Conservation (phyloP, 1,284 basidiomycete species). For the Psilocybe mexicana region DNA sequence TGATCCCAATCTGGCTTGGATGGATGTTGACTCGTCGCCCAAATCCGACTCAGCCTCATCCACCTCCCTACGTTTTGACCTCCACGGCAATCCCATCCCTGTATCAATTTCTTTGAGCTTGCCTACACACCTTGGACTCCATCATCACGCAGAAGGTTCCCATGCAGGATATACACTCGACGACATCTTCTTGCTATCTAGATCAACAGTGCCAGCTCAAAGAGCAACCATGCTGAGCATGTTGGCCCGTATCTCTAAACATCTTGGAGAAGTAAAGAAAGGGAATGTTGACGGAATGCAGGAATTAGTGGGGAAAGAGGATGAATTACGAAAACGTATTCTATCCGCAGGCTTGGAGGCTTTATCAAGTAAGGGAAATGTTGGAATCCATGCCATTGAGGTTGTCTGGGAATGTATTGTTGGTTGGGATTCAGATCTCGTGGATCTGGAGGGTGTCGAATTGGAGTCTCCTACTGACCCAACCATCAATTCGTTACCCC, state of each 20-base stretch:
- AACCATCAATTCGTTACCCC: constrained; percentile 48
- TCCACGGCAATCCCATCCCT: constrained; percentile 69
- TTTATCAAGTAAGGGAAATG: constrained; percentile 63
- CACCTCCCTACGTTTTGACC: constrained; percentile 64
- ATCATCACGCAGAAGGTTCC: constrained; percentile 84
- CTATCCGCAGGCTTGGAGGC: constrained; percentile 66
- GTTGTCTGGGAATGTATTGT: constrained; percentile 72
- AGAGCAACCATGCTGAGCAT: constrained; percentile 81
- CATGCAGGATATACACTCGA: constrained; percentile 88
- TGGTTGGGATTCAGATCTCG: constrained; percentile 50
- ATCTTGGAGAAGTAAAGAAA: constrained; percentile 35
- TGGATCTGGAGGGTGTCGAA: constrained; percentile 52
- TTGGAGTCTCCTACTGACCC: constrained; percentile 34
- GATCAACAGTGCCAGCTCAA: constrained; percentile 85
- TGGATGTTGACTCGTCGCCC: constrained; percentile 40
- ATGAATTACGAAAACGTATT: constrained; percentile 53
- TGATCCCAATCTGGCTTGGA: constrained; percentile 80
- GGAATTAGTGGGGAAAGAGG: constrained; percentile 48
- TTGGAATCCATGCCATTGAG: constrained; percentile 68
- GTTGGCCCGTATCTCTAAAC: constrained; percentile 59
- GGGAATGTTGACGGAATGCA: constrained; percentile 33
- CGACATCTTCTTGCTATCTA: constrained; percentile 81
- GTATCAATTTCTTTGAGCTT: constrained; percentile 49
- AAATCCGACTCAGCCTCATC: constrained; percentile 27
- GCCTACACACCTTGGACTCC: constrained; percentile 84